phyloP scores from a whole-genome alignment of 1,284 basidiomycete species.

The Cerioporus squamosus region DNA sequence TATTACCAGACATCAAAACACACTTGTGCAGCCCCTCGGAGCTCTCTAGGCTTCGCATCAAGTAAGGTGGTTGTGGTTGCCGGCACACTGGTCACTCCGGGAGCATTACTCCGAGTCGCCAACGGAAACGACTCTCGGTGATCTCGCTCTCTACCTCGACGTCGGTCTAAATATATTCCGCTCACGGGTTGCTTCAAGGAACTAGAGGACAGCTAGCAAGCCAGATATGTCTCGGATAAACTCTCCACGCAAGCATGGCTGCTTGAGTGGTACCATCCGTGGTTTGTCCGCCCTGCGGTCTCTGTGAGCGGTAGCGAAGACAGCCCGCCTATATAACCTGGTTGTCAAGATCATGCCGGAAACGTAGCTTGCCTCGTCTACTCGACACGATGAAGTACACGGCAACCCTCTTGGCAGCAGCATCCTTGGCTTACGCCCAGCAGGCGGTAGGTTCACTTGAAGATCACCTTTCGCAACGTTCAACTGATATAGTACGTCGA shows the following conservation, averaged over 20 bases:
- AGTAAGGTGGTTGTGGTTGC: too few relatives aligned
- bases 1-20: too few relatives aligned
- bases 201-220: not conserved
- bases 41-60: too few relatives aligned
- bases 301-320: slow-evolving; percentile 1
- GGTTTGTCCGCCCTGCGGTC: slow-evolving; percentile 15
- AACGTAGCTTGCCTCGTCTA: not conserved
- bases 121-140: slow-evolving; percentile 1
- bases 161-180: not conserved
- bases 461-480: not conserved
- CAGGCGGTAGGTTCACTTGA: slow-evolving; percentile 12
- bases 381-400: slow-evolving; percentile 27
- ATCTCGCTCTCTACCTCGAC: slow-evolving; percentile 4
- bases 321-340: slow-evolving; percentile 1
- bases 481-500: not conserved
- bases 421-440: slow-evolving; percentile 29
- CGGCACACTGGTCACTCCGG: too few relatives aligned
- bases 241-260: slow-evolving; percentile 7
- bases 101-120: not conserved
- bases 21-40: too few relatives aligned
- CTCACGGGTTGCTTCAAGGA: slow-evolving; percentile 11
- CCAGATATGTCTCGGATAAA: slow-evolving; percentile 14
- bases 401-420: slow-evolving; percentile 25
- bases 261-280: slow-evolving; percentile 3
- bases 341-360: not conserved